A percentile compares a stretch with the other conserved stretches of the same genome.
These are phyloP conservation scores for Trebouxia sp. DNA, from an alignment of 139 green algal species.

Conservation along the genomic window DNA sequence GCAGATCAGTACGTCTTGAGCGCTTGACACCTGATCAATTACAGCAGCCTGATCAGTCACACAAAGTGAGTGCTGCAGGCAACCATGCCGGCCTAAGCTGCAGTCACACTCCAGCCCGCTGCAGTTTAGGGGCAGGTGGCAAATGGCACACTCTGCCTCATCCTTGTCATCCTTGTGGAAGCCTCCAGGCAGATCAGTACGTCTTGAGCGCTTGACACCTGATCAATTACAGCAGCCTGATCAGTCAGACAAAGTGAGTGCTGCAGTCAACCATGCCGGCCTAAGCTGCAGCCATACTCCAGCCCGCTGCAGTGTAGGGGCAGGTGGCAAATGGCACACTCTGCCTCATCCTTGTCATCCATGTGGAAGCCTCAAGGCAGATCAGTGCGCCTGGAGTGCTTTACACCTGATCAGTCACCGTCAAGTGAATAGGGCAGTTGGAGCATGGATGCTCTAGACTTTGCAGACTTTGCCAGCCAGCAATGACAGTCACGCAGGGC, in stretches of 20 bases:
- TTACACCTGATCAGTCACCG: no score
- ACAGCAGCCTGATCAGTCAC: constrained; percentile 72
- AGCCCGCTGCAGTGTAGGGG: constrained; percentile 46
- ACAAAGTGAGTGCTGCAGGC: constrained; percentile 51
- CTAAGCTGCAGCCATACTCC: constrained; percentile 64
- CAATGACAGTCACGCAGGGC: no score
- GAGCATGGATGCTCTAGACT: no score
- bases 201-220: constrained; percentile 28
- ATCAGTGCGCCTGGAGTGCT: no score
- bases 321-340: constrained; percentile 53
- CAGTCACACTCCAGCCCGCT: constrained; percentile 64
- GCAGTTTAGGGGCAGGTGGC: constrained; percentile 43
- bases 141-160: constrained; percentile 51
- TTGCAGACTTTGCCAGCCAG: no score
- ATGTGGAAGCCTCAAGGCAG: constrained; percentile 28
- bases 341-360: constrained; percentile 35
- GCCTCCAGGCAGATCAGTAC: neutral
- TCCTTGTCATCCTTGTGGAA: constrained; percentile 34
- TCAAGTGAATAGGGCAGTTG: no score
- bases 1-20: constrained; percentile 5
- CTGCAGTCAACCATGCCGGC: constrained; percentile 50
- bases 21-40: constrained; percentile 27
- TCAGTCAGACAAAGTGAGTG: constrained; percentile 69
- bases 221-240: constrained; percentile 52
- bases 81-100: constrained; percentile 49